Percentiles rank a stretch among this genome's conserved stretches.
Evolutionary conservation across 768 basidiomycete genomes (phyloP).

Genomic region (Mycena sanguinolenta): DNA sequence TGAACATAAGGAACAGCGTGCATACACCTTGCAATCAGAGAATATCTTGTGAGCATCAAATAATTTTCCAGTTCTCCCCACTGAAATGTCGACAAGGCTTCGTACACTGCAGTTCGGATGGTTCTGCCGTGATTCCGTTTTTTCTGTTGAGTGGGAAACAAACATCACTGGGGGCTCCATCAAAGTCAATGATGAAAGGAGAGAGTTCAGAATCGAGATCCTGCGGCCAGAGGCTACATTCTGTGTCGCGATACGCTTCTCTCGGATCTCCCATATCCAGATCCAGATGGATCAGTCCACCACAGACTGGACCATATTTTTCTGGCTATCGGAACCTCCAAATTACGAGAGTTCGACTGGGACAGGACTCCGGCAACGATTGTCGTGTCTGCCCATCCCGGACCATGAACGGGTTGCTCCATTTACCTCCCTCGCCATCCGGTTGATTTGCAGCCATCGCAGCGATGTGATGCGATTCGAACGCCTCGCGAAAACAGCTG

Average conservation of each 20-base stretch:
- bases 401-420: conserved; percentile 62
- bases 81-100: conserved; percentile 38
- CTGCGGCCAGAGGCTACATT: conserved; percentile 39
- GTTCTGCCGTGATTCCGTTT: conserved; percentile 69
- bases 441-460: conserved; percentile 58
- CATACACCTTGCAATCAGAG: conserved; percentile 45
- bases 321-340: conserved; percentile 59
- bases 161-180: conserved; percentile 31
- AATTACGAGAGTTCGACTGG: conserved; percentile 47
- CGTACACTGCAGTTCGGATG: conserved; percentile 68
- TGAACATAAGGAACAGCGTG: conserved; percentile 50
- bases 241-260: conserved; percentile 58
- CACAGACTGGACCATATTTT: conserved; percentile 53
- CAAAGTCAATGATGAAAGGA: conserved; percentile 50
- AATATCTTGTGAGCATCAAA: conserved; percentile 17
- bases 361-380: conserved; percentile 47
- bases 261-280: conserved; percentile 58
- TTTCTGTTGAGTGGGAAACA: conserved; percentile 72
- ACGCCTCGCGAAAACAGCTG: conserved; percentile 52
- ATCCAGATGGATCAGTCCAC: conserved; percentile 47
- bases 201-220: conserved; percentile 61
- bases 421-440: conserved; percentile 65
- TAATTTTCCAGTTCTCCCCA: not conserved
- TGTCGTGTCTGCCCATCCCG: conserved; percentile 54
- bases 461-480: conserved; percentile 55